phyloP scores from a whole-genome alignment of 257 asterid species.

The Dorcoceras hygrometricum region DNA sequence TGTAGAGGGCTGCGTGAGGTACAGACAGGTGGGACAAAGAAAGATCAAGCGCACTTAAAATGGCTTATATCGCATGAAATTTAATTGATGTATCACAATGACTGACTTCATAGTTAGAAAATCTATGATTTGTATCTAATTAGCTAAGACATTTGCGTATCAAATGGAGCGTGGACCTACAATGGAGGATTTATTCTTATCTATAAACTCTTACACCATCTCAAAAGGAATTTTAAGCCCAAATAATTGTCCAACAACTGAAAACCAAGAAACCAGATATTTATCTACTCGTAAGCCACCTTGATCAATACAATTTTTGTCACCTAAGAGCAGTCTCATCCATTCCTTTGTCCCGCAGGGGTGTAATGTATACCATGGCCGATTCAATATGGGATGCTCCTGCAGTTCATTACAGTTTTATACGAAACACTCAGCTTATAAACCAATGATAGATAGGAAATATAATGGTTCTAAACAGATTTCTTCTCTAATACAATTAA shows the following conservation, averaged over 20 bases:
- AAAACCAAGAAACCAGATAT: constrained; percentile 72
- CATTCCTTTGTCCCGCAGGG: constrained; percentile 91
- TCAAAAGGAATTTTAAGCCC: constrained; percentile 56
- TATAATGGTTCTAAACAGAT: not conserved
- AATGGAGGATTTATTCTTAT: not conserved
- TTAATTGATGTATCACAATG: too few species aligned
- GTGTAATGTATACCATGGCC: constrained; percentile 82
- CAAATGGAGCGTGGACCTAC: not conserved
- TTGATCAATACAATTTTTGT: constrained; percentile 32
- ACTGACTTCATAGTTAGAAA: too few species aligned
- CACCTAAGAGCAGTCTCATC: constrained; percentile 67
- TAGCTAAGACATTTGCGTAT: too few species aligned
- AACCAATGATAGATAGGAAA: not conserved
- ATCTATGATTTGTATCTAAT: too few species aligned
- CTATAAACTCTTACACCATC: constrained; percentile 30
- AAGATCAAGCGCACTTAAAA: too few species aligned
- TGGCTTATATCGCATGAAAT: too few species aligned
- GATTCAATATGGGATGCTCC: constrained; percentile 77
- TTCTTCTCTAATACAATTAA: not conserved
- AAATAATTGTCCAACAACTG: constrained; percentile 70
- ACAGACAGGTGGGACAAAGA: too few species aligned
- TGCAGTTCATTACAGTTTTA: constrained; percentile 25
- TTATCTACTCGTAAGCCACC: constrained; percentile 32
- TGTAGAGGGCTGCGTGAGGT: too few species aligned
- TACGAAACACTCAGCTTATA: constrained; percentile 12